Conservation (phyloP, 192 early-diverging fungal species). For the Thamnidium elegans region DNA sequence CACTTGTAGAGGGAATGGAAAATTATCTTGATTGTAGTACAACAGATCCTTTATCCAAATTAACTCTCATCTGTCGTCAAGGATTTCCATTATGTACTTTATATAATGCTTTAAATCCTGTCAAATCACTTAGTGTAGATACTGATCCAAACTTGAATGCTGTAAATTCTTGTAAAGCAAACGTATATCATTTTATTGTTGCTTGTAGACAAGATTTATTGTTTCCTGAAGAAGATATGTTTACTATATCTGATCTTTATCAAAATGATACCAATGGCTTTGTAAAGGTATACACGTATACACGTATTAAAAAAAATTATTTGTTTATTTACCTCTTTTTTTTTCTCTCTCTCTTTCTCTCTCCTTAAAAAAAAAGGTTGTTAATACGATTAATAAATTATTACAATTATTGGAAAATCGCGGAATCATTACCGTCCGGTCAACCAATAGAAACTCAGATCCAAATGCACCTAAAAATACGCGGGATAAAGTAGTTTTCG, state of each 20-base stretch:
- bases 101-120: constrained; percentile 67
- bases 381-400: constrained; percentile 78
- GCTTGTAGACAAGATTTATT: constrained; percentile 77
- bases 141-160: constrained; percentile 43
- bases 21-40: constrained; percentile 41
- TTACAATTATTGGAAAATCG: constrained; percentile 72
- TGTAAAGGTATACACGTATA: constrained; percentile 71
- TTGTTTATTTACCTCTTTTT: constrained; percentile 1
- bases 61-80: constrained; percentile 71
- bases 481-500: constrained; percentile 78
- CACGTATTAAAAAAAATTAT: not conserved
- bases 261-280: constrained; percentile 97
- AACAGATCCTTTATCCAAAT: constrained; percentile 62
- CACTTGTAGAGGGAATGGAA: constrained; percentile 67
- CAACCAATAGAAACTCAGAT: constrained; percentile 44
- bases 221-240: constrained; percentile 71
- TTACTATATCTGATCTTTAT: constrained; percentile 84
- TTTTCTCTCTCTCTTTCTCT: not conserved
- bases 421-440: constrained; percentile 46
- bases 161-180: constrained; percentile 75
- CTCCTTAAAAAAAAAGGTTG: constrained; percentile 49
- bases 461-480: constrained; percentile 71
- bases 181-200: constrained; percentile 84
- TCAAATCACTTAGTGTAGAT: constrained; percentile 54
- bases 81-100: constrained; percentile 68